A percentile compares a stretch with the other conserved stretches of the same genome.
Conservation (phyloP, 2,329 filamentous ascomycete species). For the Drechslerella coelobrocha region DNA sequence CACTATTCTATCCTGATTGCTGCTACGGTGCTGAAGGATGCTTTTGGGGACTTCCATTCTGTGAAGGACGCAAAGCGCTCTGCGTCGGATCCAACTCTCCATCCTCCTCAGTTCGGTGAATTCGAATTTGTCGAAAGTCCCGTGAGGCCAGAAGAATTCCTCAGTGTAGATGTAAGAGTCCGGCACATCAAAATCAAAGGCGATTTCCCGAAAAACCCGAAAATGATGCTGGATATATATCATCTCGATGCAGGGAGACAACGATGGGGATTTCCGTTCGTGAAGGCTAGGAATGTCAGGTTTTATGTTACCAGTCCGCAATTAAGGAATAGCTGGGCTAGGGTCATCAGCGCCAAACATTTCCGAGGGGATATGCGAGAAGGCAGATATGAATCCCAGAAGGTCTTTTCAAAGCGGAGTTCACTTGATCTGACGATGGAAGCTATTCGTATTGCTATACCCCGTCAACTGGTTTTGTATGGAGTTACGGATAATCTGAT, state of each 20-base stretch:
- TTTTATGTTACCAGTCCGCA: slow-evolving; percentile 86
- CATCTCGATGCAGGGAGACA: slow-evolving; percentile 81
- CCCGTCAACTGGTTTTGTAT: slow-evolving; percentile 88
- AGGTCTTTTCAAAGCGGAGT: slow-evolving; percentile 61
- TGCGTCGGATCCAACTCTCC: slow-evolving; percentile 13
- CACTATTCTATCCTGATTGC: slow-evolving; percentile 90
- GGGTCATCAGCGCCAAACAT: slow-evolving; percentile 82
- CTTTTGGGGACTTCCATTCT: slow-evolving; percentile 62
- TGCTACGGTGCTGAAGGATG: slow-evolving; percentile 73
- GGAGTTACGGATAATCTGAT: slow-evolving; percentile 91
- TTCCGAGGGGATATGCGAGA: slow-evolving; percentile 81
- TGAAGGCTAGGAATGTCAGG: slow-evolving; percentile 78
- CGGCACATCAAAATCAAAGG: slow-evolving; percentile 86
- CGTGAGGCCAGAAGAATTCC: slow-evolving; percentile 66
- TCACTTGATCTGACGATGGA: slow-evolving; percentile 85
- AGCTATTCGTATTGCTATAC: slow-evolving; percentile 84
- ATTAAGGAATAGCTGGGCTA: slow-evolving; percentile 82
- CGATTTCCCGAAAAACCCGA: slow-evolving; percentile 85
- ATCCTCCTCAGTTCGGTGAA: slow-evolving; percentile 25
- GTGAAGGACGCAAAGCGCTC: slow-evolving; percentile 14
- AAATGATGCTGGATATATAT: slow-evolving; percentile 87
- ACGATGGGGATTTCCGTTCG: slow-evolving; percentile 83
- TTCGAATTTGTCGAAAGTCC: slow-evolving; percentile 52
- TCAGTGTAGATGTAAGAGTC: slow-evolving; percentile 82
- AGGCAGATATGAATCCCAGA: slow-evolving; percentile 61